Evolutionary conservation across 352 stramenopile species (phyloP).

Genomic region (Globisporangium uncinulatum): DNA sequence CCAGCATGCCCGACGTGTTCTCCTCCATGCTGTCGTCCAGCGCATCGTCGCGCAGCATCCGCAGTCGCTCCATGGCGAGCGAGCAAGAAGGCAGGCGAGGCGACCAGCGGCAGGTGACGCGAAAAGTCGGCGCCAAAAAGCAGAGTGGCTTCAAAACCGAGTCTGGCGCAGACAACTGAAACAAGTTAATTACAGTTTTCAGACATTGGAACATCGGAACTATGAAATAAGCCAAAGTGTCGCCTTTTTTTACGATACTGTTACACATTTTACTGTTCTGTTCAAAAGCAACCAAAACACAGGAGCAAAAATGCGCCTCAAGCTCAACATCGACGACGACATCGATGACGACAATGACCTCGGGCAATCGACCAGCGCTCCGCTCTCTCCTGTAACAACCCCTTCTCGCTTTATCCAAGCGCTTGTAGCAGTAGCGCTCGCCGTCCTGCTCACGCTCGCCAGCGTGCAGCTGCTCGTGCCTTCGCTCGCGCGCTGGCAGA

Average conservation of each 20-base stretch:
- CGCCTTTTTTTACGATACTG: too few species aligned
- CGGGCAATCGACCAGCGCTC: neutral
- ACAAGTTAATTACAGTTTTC: too few species aligned
- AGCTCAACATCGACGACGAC: too few species aligned
- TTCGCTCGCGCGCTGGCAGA: slow-evolving; percentile 10
- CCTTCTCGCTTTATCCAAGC: neutral
- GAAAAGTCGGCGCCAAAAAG: neutral
- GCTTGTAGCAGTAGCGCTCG: neutral
- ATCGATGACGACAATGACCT: too few species aligned
- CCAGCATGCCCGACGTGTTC: slow-evolving; percentile 37
- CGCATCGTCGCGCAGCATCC: slow-evolving; percentile 10
- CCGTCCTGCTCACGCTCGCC: neutral
- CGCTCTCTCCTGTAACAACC: neutral
- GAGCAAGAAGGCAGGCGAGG: neutral
- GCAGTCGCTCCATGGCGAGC: neutral
- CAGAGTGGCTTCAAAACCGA: neutral
- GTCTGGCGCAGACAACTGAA: too few species aligned
- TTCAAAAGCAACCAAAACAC: too few species aligned
- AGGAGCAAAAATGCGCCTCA: too few species aligned
- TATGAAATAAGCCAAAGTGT: too few species aligned
- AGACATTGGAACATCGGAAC: too few species aligned
- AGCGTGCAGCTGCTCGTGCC: slow-evolving; percentile 5
- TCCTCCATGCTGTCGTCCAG: slow-evolving; percentile 30
- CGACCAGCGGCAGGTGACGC: too few species aligned
- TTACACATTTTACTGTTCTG: too few species aligned